These are phyloP conservation scores for Lycium barbarum DNA, from an alignment of 257 asterid species.

Conservation along the genomic window DNA sequence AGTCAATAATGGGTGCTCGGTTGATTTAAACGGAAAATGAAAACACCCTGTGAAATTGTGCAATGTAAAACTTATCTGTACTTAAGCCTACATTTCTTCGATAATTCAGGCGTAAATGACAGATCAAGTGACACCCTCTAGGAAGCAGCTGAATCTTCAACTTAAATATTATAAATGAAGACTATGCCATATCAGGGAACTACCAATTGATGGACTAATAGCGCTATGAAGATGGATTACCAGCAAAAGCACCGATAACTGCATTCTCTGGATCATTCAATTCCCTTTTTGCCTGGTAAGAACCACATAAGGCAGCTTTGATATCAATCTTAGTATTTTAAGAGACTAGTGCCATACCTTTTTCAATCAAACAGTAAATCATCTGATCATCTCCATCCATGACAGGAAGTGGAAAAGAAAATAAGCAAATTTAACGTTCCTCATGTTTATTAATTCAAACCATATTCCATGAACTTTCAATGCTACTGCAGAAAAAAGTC, in stretches of 20 bases:
- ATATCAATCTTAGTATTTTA: background rate
- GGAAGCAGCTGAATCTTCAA: constrained; percentile 13
- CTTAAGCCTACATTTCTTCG: constrained; percentile 17
- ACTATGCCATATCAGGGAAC: background rate
- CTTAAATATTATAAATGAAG: background rate
- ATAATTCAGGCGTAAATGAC: background rate
- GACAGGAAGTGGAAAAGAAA: constrained; percentile 4
- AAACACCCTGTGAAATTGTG: constrained; percentile 19
- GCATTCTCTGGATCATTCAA: constrained; percentile 93
- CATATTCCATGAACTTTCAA: constrained; percentile 1
- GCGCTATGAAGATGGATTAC: constrained; percentile 46
- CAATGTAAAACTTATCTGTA: background rate
- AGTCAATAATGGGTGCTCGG: background rate
- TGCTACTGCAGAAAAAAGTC: constrained; percentile 20
- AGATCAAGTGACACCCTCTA: background rate
- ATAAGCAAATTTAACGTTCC: constrained; percentile 18
- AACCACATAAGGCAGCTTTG: constrained; percentile 30
- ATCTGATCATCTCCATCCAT: background rate
- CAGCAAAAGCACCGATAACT: constrained; percentile 91
- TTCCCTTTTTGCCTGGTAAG: constrained; percentile 86
- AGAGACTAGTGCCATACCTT: background rate
- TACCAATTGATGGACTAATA: constrained; percentile 4
- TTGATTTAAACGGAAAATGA: background rate
- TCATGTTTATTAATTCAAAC: constrained; percentile 16
- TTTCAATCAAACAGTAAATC: constrained; percentile 26